A percentile compares a stretch with the other conserved stretches of the same genome.
phyloP scores from a whole-genome alignment of 164 flowering plant species.

The Chloranthus sessilifolius region DNA sequence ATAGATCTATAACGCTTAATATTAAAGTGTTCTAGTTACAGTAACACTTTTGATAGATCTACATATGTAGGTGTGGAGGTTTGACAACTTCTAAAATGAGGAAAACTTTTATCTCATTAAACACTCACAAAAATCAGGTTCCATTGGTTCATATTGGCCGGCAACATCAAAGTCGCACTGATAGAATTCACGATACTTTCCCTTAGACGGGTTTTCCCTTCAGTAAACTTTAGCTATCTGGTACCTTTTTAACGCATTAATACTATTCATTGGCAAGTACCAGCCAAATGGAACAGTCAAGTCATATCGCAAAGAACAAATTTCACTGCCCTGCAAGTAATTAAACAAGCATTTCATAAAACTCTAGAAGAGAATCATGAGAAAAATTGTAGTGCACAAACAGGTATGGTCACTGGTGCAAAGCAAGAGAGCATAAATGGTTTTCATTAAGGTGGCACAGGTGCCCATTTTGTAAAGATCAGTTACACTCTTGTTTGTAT shows the following conservation, averaged over 20 bases:
- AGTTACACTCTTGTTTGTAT: no score
- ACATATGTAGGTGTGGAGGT: no score
- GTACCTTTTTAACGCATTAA: slow-evolving; percentile 73
- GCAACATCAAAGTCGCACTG: slow-evolving; percentile 98
- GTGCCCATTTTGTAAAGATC: no score
- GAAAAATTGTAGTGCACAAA: no score
- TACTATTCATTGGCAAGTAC: slow-evolving; percentile 85
- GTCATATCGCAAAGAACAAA: slow-evolving; percentile 91
- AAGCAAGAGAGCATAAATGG: no score
- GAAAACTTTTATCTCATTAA: no score
- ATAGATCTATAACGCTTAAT: no score
- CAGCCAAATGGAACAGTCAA: slow-evolving; percentile 96
- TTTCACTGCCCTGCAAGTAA: slow-evolving; percentile 87
- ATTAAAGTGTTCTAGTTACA: no score
- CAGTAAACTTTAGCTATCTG: slow-evolving; percentile 93
- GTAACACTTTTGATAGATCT: no score
- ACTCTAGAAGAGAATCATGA: neutral
- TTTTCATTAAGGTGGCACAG: no score
- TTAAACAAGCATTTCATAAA: slow-evolving; percentile 4
- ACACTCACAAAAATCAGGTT: slow-evolving; percentile 80
- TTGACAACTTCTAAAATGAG: no score
- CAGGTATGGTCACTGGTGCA: no score
- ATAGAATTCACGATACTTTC: slow-evolving; percentile 92
- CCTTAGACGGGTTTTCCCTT: slow-evolving; percentile 94
- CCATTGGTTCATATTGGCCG: slow-evolving; percentile 77